A percentile compares a stretch with the other conserved stretches of the same genome.
Evolutionary conservation across 805 yeast genomes (phyloP).

Genomic region (Candida glaebosa): DNA sequence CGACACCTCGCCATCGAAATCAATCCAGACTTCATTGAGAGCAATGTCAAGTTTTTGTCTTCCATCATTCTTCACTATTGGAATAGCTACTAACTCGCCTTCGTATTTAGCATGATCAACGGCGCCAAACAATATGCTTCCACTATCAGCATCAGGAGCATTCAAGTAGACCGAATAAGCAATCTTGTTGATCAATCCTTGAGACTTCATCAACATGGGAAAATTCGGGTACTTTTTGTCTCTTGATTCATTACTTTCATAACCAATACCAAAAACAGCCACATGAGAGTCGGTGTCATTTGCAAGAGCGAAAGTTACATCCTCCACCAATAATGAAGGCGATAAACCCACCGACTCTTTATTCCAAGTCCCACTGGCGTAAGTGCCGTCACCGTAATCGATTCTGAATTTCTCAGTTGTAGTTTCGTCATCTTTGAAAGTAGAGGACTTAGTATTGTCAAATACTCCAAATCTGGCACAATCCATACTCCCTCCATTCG

Average conservation of each 20-base stretch:
- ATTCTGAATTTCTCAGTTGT: conserved; percentile 10
- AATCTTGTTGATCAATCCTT: conserved; percentile 31
- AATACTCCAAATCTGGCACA: too few relatives aligned
- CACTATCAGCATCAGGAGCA: conserved; percentile 15
- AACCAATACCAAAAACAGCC: conserved; percentile 19
- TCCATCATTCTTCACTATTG: too few relatives aligned
- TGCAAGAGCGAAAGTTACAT: conserved; percentile 8
- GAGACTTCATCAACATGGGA: conserved; percentile 28
- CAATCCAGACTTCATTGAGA: too few relatives aligned
- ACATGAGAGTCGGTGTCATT: conserved; percentile 4
- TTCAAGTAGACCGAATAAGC: conserved; percentile 38
- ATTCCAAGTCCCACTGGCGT: conserved; percentile 36
- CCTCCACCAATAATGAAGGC: background rate
- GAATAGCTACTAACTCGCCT: conserved; percentile 20
- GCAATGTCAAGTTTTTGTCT: too few relatives aligned
- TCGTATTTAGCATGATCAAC: conserved; percentile 25
- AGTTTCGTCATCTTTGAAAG: too few relatives aligned
- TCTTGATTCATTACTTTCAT: too few relatives aligned
- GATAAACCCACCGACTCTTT: conserved; percentile 14
- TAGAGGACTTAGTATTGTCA: too few relatives aligned
- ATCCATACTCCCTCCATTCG: too few relatives aligned
- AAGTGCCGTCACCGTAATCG: conserved; percentile 10
- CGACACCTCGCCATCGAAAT: too few relatives aligned
- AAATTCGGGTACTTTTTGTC: conserved; percentile 24
- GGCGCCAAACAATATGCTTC: conserved; percentile 32